phyloP scores from a whole-genome alignment of 768 basidiomycete genomes.

The Russula ochroleuca region DNA sequence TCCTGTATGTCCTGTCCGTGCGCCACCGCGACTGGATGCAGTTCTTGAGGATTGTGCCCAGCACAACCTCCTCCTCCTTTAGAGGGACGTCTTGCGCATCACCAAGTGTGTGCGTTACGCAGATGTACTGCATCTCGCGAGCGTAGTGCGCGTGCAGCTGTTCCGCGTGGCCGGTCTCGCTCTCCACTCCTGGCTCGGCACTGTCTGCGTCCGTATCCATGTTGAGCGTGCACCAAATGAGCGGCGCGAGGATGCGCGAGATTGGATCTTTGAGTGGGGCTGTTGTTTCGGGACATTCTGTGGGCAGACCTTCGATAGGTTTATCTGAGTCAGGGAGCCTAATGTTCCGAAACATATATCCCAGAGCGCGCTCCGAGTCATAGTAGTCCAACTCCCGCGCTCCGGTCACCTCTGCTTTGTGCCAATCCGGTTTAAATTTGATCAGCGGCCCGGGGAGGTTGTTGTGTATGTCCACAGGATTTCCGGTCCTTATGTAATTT shows the following conservation, averaged over 20 bases:
- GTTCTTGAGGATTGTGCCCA: slow-evolving; percentile 68
- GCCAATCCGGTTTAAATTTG: slow-evolving; percentile 1
- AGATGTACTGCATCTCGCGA: neutral
- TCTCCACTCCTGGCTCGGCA: neutral
- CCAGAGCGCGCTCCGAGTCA: neutral
- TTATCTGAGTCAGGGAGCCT: slow-evolving; percentile 40
- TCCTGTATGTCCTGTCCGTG: neutral
- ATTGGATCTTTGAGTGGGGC: slow-evolving; percentile 6
- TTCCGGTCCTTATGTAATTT: neutral
- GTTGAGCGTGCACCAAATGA: neutral
- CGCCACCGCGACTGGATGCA: slow-evolving; percentile 60
- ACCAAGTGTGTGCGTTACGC: slow-evolving; percentile 48
- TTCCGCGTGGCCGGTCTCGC: neutral
- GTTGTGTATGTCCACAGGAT: neutral
- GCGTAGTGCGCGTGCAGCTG: neutral
- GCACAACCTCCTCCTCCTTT: slow-evolving; percentile 66
- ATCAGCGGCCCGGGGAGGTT: neutral
- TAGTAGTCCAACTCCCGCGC: neutral
- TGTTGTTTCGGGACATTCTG: neutral
- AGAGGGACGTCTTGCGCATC: slow-evolving; percentile 50
- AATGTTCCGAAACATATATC: slow-evolving; percentile 37
- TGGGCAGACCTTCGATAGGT: slow-evolving; percentile 16
- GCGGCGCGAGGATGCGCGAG: slow-evolving; percentile 4
- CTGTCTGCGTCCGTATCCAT: neutral
- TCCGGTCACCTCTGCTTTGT: neutral